Evolutionary conservation across 2,329 filamentous ascomycete genomes (phyloP).

Genomic region (Delphinella strobiligena): DNA sequence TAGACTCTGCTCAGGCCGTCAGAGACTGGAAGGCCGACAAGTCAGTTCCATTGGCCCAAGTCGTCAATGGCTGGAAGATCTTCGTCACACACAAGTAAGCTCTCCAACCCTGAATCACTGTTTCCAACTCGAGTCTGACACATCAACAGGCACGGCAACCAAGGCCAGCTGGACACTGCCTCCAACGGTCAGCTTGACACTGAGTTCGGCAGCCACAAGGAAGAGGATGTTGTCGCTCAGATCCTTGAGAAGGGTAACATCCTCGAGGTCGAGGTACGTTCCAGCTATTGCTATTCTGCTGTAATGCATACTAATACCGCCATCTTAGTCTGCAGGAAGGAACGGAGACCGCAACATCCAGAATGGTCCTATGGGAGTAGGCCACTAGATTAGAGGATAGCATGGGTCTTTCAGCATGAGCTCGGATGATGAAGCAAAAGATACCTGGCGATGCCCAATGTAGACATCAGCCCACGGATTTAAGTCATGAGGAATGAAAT

Average conservation of each 20-base stretch:
- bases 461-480: background rate
- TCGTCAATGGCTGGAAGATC: constrained; percentile 79
- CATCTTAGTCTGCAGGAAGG: constrained; percentile 19
- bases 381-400: background rate
- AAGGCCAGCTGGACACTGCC: constrained; percentile 66
- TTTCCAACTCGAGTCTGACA: background rate
- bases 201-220: constrained; percentile 72
- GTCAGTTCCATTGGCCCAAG: constrained; percentile 67
- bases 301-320: constrained; percentile 9
- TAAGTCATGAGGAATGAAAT: background rate
- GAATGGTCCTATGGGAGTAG: constrained; percentile 19
- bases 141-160: constrained; percentile 62
- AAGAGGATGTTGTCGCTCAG: constrained; percentile 69
- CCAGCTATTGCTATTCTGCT: background rate
- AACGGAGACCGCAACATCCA: constrained; percentile 31
- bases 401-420: background rate
- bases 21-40: constrained; percentile 76
- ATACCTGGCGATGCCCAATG: background rate
- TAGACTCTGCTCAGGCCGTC: constrained; percentile 49
- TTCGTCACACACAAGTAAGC: constrained; percentile 82
- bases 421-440: background rate
- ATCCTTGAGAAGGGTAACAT: constrained; percentile 67
- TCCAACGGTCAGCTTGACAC: constrained; percentile 64
- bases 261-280: constrained; percentile 48
- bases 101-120: constrained; percentile 1